Evolutionary conservation across 495 filamentous ascomycete species (phyloP).

Genomic region (Trichocladium uniseriatum): DNA sequence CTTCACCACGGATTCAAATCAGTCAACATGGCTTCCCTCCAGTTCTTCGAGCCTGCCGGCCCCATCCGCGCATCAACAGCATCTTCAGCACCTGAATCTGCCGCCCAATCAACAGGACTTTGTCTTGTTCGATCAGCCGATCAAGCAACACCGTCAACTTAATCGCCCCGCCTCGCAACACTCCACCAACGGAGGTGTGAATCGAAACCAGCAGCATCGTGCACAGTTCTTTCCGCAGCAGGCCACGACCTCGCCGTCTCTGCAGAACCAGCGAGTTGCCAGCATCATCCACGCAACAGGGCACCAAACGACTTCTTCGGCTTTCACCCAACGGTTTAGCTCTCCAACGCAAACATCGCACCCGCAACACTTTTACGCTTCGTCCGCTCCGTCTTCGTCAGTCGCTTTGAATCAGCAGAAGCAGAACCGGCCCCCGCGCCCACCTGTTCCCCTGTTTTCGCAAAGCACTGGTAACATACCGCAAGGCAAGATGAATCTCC

Average conservation of each 20-base stretch:
- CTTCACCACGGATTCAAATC: slow-evolving; percentile 52
- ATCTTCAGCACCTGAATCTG: slow-evolving; percentile 34
- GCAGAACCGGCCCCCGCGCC: slow-evolving; percentile 38
- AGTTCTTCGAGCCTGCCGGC: slow-evolving; percentile 51
- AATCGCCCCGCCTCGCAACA: slow-evolving; percentile 35
- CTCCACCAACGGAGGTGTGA: slow-evolving; percentile 33
- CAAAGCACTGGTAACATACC: slow-evolving; percentile 38
- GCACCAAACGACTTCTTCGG: slow-evolving; percentile 47
- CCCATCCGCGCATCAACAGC: slow-evolving; percentile 42
- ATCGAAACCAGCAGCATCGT: slow-evolving; percentile 33
- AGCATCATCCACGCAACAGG: slow-evolving; percentile 52
- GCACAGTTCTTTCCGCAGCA: slow-evolving; percentile 26
- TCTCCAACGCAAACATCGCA: slow-evolving; percentile 34
- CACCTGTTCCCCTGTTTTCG: slow-evolving; percentile 41
- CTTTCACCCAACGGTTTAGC: slow-evolving; percentile 48
- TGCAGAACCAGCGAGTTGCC: slow-evolving; percentile 49
- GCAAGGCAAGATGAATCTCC: slow-evolving; percentile 40
- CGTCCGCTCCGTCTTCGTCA: slow-evolving; percentile 41
- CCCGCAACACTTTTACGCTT: slow-evolving; percentile 43
- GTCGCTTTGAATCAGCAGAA: slow-evolving; percentile 33
- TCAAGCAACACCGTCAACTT: slow-evolving; percentile 40
- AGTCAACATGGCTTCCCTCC: slow-evolving; percentile 52
- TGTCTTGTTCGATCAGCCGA: slow-evolving; percentile 43
- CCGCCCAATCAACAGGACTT: slow-evolving; percentile 44
- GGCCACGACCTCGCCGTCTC: slow-evolving; percentile 27